A percentile compares a stretch with the other conserved stretches of the same genome.
phyloP scores from a whole-genome alignment of 129 eudicot genomes.

The Arctium lappa region DNA sequence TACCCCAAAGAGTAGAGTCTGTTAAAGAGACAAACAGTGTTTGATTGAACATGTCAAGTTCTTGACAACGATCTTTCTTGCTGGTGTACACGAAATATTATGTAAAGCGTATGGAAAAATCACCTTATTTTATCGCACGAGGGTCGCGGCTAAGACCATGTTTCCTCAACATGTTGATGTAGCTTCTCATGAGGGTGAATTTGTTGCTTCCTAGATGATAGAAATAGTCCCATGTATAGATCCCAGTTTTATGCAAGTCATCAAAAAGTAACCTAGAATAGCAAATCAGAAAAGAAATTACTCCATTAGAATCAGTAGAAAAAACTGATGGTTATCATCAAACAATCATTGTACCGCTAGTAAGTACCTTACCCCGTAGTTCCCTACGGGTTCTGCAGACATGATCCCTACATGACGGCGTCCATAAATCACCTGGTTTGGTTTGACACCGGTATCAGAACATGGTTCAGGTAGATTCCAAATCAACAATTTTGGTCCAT shows the following conservation, averaged over 20 bases:
- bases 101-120: not conserved
- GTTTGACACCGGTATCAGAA: not conserved
- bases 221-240: slow-evolving; percentile 39
- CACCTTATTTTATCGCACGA: slow-evolving; percentile 33
- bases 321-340: not conserved
- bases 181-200: slow-evolving; percentile 42
- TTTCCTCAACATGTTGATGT: slow-evolving; percentile 28
- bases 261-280: slow-evolving; percentile 30
- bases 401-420: slow-evolving; percentile 44
- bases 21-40: too few relatives aligned
- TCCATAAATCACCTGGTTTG: slow-evolving; percentile 36
- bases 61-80: not conserved
- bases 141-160: slow-evolving; percentile 38
- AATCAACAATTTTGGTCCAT: not conserved
- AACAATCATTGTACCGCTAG: not conserved
- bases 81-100: not conserved
- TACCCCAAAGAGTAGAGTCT: too few relatives aligned
- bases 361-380: slow-evolving; percentile 43
- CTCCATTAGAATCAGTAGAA: not conserved
- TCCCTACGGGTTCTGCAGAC: slow-evolving; percentile 46
- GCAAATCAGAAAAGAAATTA: not conserved
- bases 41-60: not conserved
- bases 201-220: slow-evolving; percentile 43
- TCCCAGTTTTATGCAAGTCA: slow-evolving; percentile 42
- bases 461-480: not conserved